Conservation (phyloP, 306 rosid species). For the Quillaja saponaria region DNA sequence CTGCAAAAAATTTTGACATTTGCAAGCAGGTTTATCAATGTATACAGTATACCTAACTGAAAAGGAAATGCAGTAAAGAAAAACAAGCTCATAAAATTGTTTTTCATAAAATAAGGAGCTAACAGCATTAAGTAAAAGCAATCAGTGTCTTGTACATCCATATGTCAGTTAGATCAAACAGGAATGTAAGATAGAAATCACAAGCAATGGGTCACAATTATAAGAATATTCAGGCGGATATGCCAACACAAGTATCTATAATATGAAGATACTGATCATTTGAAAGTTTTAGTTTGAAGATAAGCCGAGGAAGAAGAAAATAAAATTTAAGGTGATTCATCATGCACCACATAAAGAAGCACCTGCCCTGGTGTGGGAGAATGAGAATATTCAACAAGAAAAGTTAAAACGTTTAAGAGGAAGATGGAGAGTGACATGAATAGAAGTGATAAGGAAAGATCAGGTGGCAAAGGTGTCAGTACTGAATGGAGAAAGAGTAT, state of each 20-base stretch:
- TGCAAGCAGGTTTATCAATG: neutral
- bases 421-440: too few relatives aligned
- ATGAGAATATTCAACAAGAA: too few relatives aligned
- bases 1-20: conserved; percentile 47
- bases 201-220: neutral
- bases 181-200: too few relatives aligned
- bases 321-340: neutral
- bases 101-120: conserved; percentile 8
- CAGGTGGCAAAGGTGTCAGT: too few relatives aligned
- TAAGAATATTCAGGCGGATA: neutral
- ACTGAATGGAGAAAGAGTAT: too few relatives aligned
- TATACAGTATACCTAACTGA: neutral
- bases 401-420: too few relatives aligned
- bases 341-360: too few relatives aligned
- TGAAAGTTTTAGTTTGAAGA: neutral
- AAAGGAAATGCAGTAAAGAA: conserved; percentile 20
- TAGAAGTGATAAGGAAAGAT: too few relatives aligned
- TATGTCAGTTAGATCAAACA: conserved; percentile 6
- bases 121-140: neutral
- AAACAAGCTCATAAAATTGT: neutral
- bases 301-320: conserved; percentile 4
- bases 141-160: conserved; percentile 12
- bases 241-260: too few relatives aligned
- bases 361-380: too few relatives aligned
- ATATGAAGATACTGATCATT: too few relatives aligned